phyloP scores from a whole-genome alignment of 2,329 filamentous ascomycete genomes.

The Chalara sp. region DNA sequence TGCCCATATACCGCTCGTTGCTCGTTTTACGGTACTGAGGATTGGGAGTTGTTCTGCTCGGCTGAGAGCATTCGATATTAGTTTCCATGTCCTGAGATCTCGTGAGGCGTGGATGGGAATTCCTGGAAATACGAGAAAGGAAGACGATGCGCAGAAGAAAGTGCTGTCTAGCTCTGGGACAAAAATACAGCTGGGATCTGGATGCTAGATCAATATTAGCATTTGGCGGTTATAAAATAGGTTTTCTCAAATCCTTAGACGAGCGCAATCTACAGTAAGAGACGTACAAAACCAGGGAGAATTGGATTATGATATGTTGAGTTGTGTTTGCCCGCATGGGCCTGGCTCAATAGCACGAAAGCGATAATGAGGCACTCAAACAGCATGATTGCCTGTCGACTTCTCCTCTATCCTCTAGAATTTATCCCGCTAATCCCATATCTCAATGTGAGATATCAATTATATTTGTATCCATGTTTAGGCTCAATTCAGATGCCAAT shows the following conservation, averaged over 20 bases:
- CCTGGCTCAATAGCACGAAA: too few species aligned
- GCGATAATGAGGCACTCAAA: too few species aligned
- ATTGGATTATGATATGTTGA: slow-evolving; percentile 36
- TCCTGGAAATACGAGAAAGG: slow-evolving; percentile 34
- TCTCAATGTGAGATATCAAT: too few species aligned
- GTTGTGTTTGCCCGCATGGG: background rate
- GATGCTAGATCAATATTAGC: slow-evolving; percentile 15
- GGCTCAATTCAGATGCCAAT: too few species aligned
- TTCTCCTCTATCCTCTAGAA: too few species aligned
- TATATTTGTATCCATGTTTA: too few species aligned
- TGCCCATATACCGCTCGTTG: background rate
- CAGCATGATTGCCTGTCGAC: too few species aligned
- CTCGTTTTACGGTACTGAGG: background rate
- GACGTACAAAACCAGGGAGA: slow-evolving; percentile 30
- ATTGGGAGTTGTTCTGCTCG: background rate
- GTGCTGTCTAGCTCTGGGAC: slow-evolving; percentile 27
- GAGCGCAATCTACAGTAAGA: too few species aligned
- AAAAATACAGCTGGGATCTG: slow-evolving; percentile 35
- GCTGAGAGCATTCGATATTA: background rate
- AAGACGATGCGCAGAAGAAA: slow-evolving; percentile 34
- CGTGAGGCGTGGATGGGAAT: slow-evolving; percentile 16
- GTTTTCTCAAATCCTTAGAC: too few species aligned
- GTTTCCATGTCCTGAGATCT: background rate
- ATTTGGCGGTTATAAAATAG: too few species aligned
- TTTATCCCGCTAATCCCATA: too few species aligned